Evolutionary conservation across 2,329 filamentous ascomycete species (phyloP).

Genomic region (Fusarium armeniacum): DNA sequence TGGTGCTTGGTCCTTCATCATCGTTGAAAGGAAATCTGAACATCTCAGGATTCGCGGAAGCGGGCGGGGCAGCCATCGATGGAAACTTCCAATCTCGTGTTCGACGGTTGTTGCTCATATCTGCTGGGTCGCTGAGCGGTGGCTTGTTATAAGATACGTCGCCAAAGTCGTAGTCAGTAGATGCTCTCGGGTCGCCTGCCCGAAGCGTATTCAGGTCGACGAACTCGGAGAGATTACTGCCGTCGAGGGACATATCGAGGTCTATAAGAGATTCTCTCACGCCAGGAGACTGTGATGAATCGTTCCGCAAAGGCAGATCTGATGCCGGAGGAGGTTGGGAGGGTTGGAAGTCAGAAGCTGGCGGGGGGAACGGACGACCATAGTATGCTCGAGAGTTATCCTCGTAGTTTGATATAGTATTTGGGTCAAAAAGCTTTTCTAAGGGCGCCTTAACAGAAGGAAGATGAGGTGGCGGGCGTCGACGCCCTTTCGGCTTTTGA

Average conservation of each 20-base stretch:
- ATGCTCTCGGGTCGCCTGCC: conserved; percentile 61
- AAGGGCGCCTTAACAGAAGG: conserved; percentile 70
- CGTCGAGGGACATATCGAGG: conserved; percentile 71
- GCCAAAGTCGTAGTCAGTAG: conserved; percentile 65
- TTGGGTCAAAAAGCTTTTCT: conserved; percentile 76
- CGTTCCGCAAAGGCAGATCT: conserved; percentile 71
- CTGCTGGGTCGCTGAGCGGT: conserved; percentile 70
- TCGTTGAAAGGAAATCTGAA: conserved; percentile 65
- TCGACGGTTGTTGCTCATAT: conserved; percentile 65
- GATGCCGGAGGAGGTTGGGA: conserved; percentile 57
- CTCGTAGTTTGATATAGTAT: conserved; percentile 74
- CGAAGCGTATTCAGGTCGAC: conserved; percentile 73
- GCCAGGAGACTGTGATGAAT: conserved; percentile 63
- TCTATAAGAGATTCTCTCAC: conserved; percentile 76
- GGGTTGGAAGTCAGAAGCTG: conserved; percentile 60
- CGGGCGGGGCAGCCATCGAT: conserved; percentile 63
- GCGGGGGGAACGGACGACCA: conserved; percentile 60
- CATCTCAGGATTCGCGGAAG: conserved; percentile 67
- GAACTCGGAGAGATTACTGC: conserved; percentile 69
- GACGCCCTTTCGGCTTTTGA: conserved; percentile 66
- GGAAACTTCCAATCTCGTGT: conserved; percentile 73
- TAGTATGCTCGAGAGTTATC: conserved; percentile 75
- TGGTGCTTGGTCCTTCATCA: conserved; percentile 49
- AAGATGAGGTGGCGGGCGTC: conserved; percentile 70
- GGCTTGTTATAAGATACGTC: conserved; percentile 62